These are phyloP conservation scores for Microsporum canis DNA, from an alignment of 2,329 filamentous ascomycete genomes.

Conservation along the genomic window DNA sequence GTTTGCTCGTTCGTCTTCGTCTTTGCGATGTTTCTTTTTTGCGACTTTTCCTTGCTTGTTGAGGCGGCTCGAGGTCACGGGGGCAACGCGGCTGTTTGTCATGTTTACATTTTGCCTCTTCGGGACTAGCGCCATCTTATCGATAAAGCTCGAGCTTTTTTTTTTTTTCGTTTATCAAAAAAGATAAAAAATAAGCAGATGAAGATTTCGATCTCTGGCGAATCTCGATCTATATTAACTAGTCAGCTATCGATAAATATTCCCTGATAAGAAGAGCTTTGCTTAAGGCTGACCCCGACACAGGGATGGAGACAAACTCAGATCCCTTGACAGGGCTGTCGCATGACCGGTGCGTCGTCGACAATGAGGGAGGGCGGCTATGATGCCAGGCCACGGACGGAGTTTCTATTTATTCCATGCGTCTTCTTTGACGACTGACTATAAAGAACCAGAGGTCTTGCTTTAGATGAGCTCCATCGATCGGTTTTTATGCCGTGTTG, in stretches of 20 bases:
- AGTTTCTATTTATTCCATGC: not conserved
- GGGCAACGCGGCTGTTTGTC: conserved; percentile 17
- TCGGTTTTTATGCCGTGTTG: no score
- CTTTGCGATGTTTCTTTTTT: not conserved
- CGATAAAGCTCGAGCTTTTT: conserved; percentile 25
- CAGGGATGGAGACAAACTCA: not conserved
- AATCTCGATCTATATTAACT: not conserved
- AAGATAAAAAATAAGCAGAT: not conserved
- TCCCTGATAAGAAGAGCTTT: not conserved
- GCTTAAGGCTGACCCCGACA: not conserved
- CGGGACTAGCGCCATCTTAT: conserved; percentile 30
- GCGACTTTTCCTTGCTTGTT: not conserved
- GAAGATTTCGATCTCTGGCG: not conserved
- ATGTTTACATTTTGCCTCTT: conserved; percentile 30
- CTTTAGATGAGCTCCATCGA: not conserved
- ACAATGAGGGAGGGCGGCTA: no score
- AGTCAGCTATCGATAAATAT: not conserved
- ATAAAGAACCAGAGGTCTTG: not conserved
- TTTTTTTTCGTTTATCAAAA: not conserved
- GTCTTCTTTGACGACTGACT: not conserved
- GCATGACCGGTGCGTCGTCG: no score
- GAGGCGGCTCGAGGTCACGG: conserved; percentile 9
- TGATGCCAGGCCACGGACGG: not conserved
- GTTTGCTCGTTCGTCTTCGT: not conserved
- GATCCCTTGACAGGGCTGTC: not conserved